Conservation (phyloP, 2,329 filamentous ascomycete species). For the Venturia aucupariae region DNA sequence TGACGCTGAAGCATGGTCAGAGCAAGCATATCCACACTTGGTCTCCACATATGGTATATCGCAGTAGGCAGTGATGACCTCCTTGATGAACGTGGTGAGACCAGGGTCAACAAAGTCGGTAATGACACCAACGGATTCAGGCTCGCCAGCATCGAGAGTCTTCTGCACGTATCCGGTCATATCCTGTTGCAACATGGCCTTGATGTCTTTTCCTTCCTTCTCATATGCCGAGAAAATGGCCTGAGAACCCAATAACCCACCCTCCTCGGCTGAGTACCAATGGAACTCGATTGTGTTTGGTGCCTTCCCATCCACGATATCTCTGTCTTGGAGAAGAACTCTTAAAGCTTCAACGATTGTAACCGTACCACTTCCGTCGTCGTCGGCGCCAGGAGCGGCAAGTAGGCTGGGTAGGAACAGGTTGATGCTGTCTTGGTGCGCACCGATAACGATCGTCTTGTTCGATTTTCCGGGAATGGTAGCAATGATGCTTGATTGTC, state of each 20-base stretch:
- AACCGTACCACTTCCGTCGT: conserved; percentile 86
- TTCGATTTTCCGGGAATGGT: conserved; percentile 80
- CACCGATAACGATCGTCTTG: conserved; percentile 79
- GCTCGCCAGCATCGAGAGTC: conserved; percentile 71
- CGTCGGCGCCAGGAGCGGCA: conserved; percentile 85
- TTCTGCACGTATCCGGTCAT: conserved; percentile 88
- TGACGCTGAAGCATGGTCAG: conserved; percentile 63
- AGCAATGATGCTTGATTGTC: conserved; percentile 83
- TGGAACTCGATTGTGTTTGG: conserved; percentile 91
- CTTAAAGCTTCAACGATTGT: conserved; percentile 90
- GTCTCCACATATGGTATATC: conserved; percentile 79
- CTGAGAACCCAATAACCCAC: conserved; percentile 77
- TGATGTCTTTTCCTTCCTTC: conserved; percentile 62
- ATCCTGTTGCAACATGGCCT: conserved; percentile 97
- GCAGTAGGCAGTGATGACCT: conserved; percentile 79
- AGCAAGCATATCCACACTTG: conserved; percentile 80
- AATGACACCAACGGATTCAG: conserved; percentile 84
- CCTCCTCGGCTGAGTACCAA: conserved; percentile 90
- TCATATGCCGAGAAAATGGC: conserved; percentile 81
- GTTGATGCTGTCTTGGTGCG: conserved; percentile 94
- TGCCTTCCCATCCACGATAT: conserved; percentile 60
- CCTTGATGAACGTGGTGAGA: conserved; percentile 84
- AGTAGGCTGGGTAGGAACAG: conserved; percentile 77
- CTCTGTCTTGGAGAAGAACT: conserved; percentile 63
- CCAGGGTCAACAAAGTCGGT: conserved; percentile 79